Percentiles rank a stretch among this genome's conserved stretches.
These are phyloP conservation scores for Penicillium lagena DNA, from an alignment of 495 filamentous ascomycete genomes.

Conservation along the genomic window DNA sequence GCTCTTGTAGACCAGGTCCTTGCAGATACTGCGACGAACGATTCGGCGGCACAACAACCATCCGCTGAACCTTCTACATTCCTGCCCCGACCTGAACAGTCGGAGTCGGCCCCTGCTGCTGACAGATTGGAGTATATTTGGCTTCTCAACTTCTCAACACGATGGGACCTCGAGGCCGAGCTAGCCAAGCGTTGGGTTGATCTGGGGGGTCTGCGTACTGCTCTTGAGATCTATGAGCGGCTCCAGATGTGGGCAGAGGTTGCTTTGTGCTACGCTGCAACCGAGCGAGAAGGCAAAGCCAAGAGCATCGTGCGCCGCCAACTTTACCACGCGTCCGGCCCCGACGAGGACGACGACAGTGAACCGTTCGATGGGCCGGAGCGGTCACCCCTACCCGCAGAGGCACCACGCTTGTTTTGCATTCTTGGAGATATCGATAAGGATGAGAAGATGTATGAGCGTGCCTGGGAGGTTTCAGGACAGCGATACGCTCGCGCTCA, in stretches of 20 bases:
- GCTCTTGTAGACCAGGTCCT: constrained; percentile 94
- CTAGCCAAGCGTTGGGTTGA: constrained; percentile 85
- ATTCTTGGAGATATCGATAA: constrained; percentile 88
- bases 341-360: constrained; percentile 42
- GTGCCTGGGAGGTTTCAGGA: constrained; percentile 82
- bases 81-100: constrained; percentile 67
- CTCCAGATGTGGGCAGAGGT: constrained; percentile 94
- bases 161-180: constrained; percentile 93
- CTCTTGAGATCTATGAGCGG: constrained; percentile 92
- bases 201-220: constrained; percentile 79
- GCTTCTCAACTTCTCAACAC: constrained; percentile 70
- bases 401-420: constrained; percentile 86
- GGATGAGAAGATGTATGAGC: constrained; percentile 65
- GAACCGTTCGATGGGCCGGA: constrained; percentile 55
- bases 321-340: constrained; percentile 58
- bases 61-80: constrained; percentile 57
- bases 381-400: constrained; percentile 61
- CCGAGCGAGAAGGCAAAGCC: constrained; percentile 80
- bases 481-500: constrained; percentile 80
- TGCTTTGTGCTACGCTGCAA: constrained; percentile 78
- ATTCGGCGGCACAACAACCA: constrained; percentile 22
- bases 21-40: constrained; percentile 63
- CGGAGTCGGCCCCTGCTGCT: constrained; percentile 68
- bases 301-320: constrained; percentile 65
- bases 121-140: constrained; percentile 80